Evolutionary conservation across 2,329 filamentous ascomycete species (phyloP), one percentile per base, ranked within the genome.

Genomic region (Amphichorda felina): DNA sequence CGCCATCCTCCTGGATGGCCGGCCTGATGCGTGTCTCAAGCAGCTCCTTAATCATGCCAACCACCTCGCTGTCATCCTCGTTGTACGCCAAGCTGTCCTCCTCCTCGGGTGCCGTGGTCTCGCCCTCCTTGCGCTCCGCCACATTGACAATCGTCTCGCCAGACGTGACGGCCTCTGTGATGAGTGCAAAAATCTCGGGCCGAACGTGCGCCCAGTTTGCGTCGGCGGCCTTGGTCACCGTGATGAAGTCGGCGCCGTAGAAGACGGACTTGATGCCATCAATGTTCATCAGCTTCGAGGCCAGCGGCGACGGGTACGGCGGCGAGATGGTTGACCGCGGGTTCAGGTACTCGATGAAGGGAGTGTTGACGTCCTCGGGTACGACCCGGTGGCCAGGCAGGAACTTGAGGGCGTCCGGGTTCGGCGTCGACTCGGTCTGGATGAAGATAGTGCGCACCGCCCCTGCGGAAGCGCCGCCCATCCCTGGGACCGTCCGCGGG

Each of bases 31-130:
- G 72, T 18, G 91, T 98, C 60, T 98, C 91, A 25, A 98, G 68
- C 22, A 98, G 66, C 62, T 98, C 91, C 64, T 96, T 94, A 62
- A 98, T 96, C 91, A 96, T 96, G 40, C 86, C 82, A 8, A 98
- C 82, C 9, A 95, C 85, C 60, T 98, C 91, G 45, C 79, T 81
- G 55, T 98, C 91, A 42, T 93, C 80, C 53, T 94, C 87, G 48
- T 89, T 79, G 56, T 89, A 94, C 16, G 75, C 75, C 35, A 94
- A 64, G 40, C 75, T 82, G 49, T 94, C 86, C 41, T 74, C 65
- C 42, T 64, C 60, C 4, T 37, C 40, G 5, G 43, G 43, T 2
- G 46, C 51, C 45, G 45, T 68, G 5, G 43, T 61, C 41, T 61
- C 70, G 46, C 52, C 72, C 43, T 72, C 53, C 40, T 74, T 75